Base-by-base conservation (phyloP, 2,329 filamentous ascomycete species). In the Aspergillus brunneoviolaceus region DNA sequence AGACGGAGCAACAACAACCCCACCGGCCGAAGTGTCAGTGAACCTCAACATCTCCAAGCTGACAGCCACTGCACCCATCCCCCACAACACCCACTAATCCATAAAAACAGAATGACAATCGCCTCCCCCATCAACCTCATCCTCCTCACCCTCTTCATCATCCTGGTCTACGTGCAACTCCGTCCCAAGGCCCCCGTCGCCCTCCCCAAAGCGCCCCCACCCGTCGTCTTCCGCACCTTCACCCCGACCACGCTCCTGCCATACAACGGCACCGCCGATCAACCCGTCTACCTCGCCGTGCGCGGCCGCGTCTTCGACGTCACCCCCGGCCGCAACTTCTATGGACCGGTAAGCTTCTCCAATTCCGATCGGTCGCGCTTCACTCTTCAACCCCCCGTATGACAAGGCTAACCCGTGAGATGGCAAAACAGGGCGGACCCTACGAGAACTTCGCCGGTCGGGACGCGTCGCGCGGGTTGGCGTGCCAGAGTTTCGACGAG, bases 381-480 rank as follows among this genome's bases (percentile, higher is more conserved):
- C 7, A 7, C 31, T 12, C 14, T 35, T 35, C 33, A 11, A 4
- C 33, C 14, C 21, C 21, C 21, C 33, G 31, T 11, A 35, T 2
- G 10, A 14, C 27, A 27, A 27, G 27, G 33, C 33, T 35, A 35
- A 35, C 14, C 11, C 33, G 33, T 14, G 33, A 11, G 14, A 35
- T 12, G 25, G 2, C 5, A 29, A 19, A 19, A 25, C 25, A 79
- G 77, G 93, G 92, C 12, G 94, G 94, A 0, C 92, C 94, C 2
- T 99, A 99, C 76, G 88, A 89, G 76, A 98, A 98, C 80, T 99
- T 99, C 73, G 95, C 95, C 0, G 95, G 95, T 0, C 83, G 93
- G 45, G 95, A 99, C 77, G 95, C 95, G 21, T 92, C 86, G 65
- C 85, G 94, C 55, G 95, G 95, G 1, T 80, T 99, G 61, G 94